Evolutionary conservation across 2,329 filamentous ascomycete species (phyloP).

Genomic region (Fusarium tjaetaba): DNA sequence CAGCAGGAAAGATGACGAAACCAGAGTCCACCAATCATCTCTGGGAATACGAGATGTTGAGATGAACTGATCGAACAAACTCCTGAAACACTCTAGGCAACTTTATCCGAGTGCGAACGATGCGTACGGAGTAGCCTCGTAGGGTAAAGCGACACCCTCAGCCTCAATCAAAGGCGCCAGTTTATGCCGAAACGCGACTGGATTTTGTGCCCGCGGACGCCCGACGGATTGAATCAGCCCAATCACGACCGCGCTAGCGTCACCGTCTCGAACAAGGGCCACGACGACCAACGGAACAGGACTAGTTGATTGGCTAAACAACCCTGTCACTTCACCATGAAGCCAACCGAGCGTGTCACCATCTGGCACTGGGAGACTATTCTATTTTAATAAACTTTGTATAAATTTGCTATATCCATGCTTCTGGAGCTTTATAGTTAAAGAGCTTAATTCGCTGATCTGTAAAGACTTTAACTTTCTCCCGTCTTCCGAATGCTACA

Average conservation of each 20-base stretch:
- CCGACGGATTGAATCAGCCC: not conserved
- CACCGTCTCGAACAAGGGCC: not conserved
- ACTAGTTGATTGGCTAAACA: not conserved
- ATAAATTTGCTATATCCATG: not conserved
- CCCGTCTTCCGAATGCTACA: fast-evolving
- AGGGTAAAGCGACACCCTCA: not conserved
- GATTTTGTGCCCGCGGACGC: not conserved
- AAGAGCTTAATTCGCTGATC: not conserved
- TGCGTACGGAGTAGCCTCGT: not conserved
- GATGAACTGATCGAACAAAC: not conserved
- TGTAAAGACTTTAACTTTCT: not conserved
- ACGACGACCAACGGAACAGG: not conserved
- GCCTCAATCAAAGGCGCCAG: not conserved
- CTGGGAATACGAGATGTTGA: fast-evolving
- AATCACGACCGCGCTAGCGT: not conserved
- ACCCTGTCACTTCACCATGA: not conserved
- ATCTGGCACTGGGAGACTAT: no score
- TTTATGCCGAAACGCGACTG: not conserved
- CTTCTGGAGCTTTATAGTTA: not conserved
- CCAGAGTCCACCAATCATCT: not conserved
- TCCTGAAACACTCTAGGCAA: not conserved
- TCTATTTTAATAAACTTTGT: not conserved
- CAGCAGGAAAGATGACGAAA: not conserved
- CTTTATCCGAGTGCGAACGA: not conserved
- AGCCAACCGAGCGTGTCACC: not conserved